A percentile compares a stretch with the other conserved stretches of the same genome.
These are phyloP conservation scores for Oryza nivara DNA, from an alignment of 176 grass and related monocot genomes.

Conservation along the genomic window DNA sequence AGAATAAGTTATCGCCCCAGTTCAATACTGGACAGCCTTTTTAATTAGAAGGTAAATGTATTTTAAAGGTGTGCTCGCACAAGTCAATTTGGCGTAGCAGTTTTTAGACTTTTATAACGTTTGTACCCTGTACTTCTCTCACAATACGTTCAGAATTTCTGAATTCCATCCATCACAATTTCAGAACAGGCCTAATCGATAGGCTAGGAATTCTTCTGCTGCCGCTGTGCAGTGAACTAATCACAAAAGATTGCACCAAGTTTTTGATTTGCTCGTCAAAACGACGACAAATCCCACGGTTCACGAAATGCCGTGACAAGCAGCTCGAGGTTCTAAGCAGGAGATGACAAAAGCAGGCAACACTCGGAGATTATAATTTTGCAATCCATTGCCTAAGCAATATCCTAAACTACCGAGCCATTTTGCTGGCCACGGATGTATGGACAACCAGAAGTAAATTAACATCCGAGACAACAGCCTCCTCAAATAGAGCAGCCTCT, in stretches of 20 bases:
- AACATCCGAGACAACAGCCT: background rate
- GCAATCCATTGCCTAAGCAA: background rate
- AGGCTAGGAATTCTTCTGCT: no score
- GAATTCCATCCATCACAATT: background rate
- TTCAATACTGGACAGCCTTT: background rate
- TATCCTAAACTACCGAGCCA: background rate
- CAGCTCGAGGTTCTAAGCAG: slow-evolving; percentile 5
- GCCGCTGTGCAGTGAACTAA: background rate
- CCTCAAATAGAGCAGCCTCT: slow-evolving; percentile 5
- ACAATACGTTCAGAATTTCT: background rate
- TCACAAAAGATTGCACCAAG: background rate
- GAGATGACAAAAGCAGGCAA: background rate
- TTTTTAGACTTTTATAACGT: no score
- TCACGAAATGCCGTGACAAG: background rate
- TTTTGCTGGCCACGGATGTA: background rate
- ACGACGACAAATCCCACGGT: background rate
- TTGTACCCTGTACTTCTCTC: background rate
- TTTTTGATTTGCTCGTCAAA: background rate
- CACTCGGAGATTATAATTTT: background rate
- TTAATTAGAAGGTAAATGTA: background rate
- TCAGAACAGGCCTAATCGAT: background rate
- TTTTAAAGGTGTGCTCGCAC: background rate
- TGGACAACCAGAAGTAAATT: background rate
- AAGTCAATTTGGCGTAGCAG: background rate
- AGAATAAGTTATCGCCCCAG: no score